phyloP scores from a whole-genome alignment of 1,284 basidiomycete species.

The Sporisorium sorghi region DNA sequence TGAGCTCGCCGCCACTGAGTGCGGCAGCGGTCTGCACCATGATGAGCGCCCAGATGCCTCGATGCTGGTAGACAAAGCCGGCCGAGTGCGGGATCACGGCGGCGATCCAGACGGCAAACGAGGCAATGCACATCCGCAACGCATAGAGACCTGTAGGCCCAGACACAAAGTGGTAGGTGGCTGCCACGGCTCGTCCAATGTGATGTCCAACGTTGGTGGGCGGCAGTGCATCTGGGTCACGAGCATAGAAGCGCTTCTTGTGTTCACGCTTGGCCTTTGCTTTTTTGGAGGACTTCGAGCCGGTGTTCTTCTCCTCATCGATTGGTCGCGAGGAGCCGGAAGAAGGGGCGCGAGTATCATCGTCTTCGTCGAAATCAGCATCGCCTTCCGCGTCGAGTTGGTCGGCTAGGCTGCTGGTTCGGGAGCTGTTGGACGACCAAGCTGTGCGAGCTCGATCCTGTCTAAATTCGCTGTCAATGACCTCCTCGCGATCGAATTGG shows the following conservation, averaged over 20 bases:
- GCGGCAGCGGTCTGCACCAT: constrained; percentile 65
- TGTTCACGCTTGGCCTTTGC: constrained; percentile 7
- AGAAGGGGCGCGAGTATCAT: neutral
- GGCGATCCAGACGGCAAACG: constrained; percentile 75
- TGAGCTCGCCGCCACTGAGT: constrained; percentile 61
- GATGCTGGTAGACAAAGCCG: constrained; percentile 63
- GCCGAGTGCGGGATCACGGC: constrained; percentile 38
- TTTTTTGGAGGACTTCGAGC: neutral
- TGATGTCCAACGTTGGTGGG: constrained; percentile 69
- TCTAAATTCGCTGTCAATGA: constrained; percentile 34
- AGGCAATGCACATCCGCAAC: constrained; percentile 73
- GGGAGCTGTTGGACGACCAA: neutral
- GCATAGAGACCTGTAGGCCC: constrained; percentile 76
- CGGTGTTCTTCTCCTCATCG: constrained; percentile 33
- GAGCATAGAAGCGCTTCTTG: constrained; percentile 61
- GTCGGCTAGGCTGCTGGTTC: constrained; percentile 4
- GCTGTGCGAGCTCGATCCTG: constrained; percentile 34
- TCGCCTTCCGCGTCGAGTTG: constrained; percentile 28
- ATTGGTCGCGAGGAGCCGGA: neutral
- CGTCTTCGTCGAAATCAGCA: constrained; percentile 18
- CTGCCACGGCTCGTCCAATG: constrained; percentile 53
- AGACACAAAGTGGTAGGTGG: constrained; percentile 31
- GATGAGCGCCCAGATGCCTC: constrained; percentile 64
- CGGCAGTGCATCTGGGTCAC: constrained; percentile 81
- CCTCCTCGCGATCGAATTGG: constrained; percentile 40